phyloP scores from a whole-genome alignment of 768 basidiomycete species.

The Mycena rebaudengoi region DNA sequence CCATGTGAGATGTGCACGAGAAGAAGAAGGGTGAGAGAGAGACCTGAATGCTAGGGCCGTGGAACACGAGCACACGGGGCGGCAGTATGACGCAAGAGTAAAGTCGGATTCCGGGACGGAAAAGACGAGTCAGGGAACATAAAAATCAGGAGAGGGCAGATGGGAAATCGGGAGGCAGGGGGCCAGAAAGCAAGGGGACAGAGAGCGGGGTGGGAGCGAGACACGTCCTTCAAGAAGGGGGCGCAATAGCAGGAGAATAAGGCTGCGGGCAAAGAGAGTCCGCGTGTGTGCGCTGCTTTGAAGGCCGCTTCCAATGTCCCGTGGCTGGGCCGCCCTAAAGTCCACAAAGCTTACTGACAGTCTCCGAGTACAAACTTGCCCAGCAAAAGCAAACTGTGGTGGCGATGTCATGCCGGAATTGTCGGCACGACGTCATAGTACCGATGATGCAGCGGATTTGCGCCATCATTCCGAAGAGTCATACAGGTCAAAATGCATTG shows the following conservation, averaged over 20 bases:
- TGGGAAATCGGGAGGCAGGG: not conserved
- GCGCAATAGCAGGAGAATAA: not conserved
- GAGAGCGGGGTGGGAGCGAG: conserved; percentile 1
- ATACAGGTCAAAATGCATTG: no score
- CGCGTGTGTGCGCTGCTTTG: no score
- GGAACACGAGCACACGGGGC: conserved; percentile 28
- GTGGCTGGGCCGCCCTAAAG: no score
- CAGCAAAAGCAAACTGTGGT: no score
- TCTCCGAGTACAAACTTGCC: no score
- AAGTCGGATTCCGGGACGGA: conserved; percentile 8
- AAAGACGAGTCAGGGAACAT: conserved; percentile 13
- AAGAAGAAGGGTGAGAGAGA: not conserved
- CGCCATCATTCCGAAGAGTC: not conserved
- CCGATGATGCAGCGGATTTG: no score
- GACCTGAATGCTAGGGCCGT: conserved; percentile 19
- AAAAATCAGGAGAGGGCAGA: conserved; percentile 11
- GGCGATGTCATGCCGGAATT: no score
- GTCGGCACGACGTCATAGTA: no score
- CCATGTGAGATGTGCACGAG: conserved; percentile 23
- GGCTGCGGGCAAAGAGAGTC: no score
- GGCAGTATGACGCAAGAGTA: conserved; percentile 27
- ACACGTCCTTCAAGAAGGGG: conserved; percentile 6
- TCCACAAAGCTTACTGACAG: no score
- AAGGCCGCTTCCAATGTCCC: no score
- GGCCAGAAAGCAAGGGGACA: conserved; percentile 2